phyloP scores from a whole-genome alignment of 2,329 filamentous ascomycete genomes.

The Aspergillus sclerotialis region DNA sequence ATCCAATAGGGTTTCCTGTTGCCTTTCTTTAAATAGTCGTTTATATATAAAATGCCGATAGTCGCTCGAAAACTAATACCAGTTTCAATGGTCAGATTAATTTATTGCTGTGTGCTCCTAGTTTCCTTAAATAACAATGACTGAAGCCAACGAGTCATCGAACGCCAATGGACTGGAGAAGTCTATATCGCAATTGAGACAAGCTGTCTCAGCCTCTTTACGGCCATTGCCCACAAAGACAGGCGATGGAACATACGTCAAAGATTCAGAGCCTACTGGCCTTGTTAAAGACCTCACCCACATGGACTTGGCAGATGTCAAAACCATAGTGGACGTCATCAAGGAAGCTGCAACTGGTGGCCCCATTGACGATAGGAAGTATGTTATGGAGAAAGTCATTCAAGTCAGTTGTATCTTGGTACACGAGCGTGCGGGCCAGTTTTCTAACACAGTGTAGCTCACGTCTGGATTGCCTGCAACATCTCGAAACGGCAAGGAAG shows the following conservation, averaged over 20 bases:
- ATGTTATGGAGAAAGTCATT: constrained; percentile 54
- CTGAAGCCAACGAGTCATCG: constrained; percentile 11
- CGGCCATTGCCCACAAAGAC: constrained; percentile 36
- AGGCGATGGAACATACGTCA: constrained; percentile 35
- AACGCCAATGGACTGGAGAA: constrained; percentile 26
- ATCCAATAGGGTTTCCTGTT: constrained; percentile 1
- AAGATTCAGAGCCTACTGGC: constrained; percentile 25
- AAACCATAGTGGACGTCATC: constrained; percentile 32
- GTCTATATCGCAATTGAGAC: constrained; percentile 30
- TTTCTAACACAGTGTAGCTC: constrained; percentile 18
- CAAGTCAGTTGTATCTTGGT: constrained; percentile 21
- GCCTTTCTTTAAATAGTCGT: neutral
- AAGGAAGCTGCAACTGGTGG: constrained; percentile 42
- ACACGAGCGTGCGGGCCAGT: neutral
- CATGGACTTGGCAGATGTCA: constrained; percentile 41
- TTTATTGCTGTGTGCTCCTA: constrained; percentile 1
- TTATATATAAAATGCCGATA: neutral
- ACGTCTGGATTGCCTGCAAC: constrained; percentile 30
- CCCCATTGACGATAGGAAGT: constrained; percentile 54
- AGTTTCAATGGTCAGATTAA: too few species aligned
- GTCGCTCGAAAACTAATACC: neutral
- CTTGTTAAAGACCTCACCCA: constrained; percentile 41
- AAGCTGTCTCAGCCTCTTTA: constrained; percentile 35
- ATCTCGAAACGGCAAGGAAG: constrained; percentile 24
- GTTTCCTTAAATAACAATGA: constrained; percentile 10